A percentile compares a stretch with the other conserved stretches of the same genome.
Evolutionary conservation across 2,329 filamentous ascomycete species (phyloP).

Genomic region (Alternaria consortialis): DNA sequence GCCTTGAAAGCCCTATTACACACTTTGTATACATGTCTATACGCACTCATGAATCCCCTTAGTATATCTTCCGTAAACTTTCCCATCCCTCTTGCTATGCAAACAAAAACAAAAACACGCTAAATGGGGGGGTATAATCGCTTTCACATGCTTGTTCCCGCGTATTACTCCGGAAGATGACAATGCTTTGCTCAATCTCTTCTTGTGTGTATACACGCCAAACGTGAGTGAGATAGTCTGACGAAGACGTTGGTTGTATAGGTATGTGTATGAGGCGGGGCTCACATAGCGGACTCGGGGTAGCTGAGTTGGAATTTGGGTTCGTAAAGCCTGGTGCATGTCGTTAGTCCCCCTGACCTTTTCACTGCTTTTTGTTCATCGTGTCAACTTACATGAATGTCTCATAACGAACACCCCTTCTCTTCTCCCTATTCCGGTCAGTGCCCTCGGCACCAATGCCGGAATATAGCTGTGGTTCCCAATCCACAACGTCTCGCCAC

Average conservation of each 20-base stretch:
- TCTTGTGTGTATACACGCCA: neutral
- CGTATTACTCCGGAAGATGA: neutral
- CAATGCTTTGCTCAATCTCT: neutral
- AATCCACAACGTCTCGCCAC: conserved; percentile 38
- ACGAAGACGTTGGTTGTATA: neutral
- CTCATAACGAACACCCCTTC: conserved; percentile 43
- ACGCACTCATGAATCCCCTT: neutral
- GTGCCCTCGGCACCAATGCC: conserved; percentile 30
- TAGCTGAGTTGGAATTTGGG: conserved; percentile 22
- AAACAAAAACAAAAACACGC: neutral
- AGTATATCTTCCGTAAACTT: neutral
- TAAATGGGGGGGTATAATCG: neutral
- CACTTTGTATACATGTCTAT: neutral
- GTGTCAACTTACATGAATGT: conserved; percentile 40
- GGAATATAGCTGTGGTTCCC: conserved; percentile 39
- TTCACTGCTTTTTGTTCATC: too few relatives aligned
- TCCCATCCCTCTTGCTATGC: neutral
- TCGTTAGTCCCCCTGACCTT: neutral
- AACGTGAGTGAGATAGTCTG: neutral
- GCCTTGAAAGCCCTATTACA: neutral
- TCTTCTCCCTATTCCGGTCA: conserved; percentile 27
- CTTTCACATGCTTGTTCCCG: neutral
- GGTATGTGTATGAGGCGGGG: neutral
- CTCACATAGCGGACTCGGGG: conserved; percentile 14
- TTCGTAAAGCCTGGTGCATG: conserved; percentile 20